Base-by-base conservation (phyloP, 2,329 filamentous ascomycete genomes). In the Arthroderma sp. region DNA sequence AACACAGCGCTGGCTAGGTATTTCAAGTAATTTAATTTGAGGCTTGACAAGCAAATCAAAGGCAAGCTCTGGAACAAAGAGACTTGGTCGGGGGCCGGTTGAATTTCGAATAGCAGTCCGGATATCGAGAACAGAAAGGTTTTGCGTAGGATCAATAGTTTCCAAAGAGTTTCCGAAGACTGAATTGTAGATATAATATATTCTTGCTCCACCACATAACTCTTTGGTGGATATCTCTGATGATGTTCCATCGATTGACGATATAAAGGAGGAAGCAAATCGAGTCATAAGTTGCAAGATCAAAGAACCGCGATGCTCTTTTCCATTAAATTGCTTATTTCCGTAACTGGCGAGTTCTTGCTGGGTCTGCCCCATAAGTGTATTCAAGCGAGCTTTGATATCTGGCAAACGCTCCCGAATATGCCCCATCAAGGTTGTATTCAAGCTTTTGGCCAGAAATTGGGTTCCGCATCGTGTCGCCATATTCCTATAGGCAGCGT, bases 181-280 rank as follows among this genome's bases (percentile, higher is more conserved):
- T 4, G 88, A 94, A 68, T 96, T 96, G 74, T 95, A 96, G 54
- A 96, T 95, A 68, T 96, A 95, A 69, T 96, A 96, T 58, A 96
- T 95, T 48, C 89, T 79, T 39, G 88, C 88, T 60, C 88, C 88
- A 59, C 88, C 88, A 57, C 88, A 94, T 7, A 96, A 78, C 66
- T 96, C 91, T 66, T 98, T 96, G 33, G 91, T 98, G 11, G 91
- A 96, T 50, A 98, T 98, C 61, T 98, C 89, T 9, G 88, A 94
- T 4, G 89, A 96, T 5, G 91, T 98, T 71, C 91, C 91, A 60
- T 98, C 91, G 51, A 98, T 98, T 8, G 91, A 96, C 4, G 91
- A 89, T 59, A 95, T 96, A 66, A 98, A 98, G 0, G 88, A 94
- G 3, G 86, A 91, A 6, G 91, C 91, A 58, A 98, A 98, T 36